Evolutionary conservation across 2,329 filamentous ascomycete species (phyloP), one percentile per base, ranked within the genome.

Genomic region (Aspergillus glaucus): DNA sequence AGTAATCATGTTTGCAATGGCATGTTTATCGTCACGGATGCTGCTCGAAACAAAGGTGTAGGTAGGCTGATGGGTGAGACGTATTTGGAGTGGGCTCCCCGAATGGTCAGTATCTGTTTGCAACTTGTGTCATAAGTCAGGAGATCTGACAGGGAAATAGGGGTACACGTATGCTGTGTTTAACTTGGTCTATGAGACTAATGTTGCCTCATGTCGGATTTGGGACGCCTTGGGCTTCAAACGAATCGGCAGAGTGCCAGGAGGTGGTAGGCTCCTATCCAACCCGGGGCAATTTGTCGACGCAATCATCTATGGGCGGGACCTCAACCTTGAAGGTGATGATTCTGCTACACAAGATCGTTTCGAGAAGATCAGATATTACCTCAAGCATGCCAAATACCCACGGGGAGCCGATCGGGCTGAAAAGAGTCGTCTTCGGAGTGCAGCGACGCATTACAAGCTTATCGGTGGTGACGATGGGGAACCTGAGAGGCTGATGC

Each of bases 311-410:
- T 88, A 86, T 70, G 90, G 90, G 5, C 73, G 81, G 21, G 80
- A 83, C 49, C 64, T 78, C 21, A 77, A 73, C 53, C 71, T 75
- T 34, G 85, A 88, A 61, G 80, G 79, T 60, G 88, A 93, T 65
- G 88, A 93, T 67, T 85, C 88, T 66, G 86, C 92, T 61, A 91
- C 86, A 69, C 91, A 96, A 76, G 91, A 96, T 74, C 88, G 93
- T 59, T 97, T 97, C 76, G 92, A 96, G 77, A 96, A 96, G 78
- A 97, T 97, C 67, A 87, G 91, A 64, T 97, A 88, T 76, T 97
- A 97, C 72, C 83, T 97, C 64, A 94, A 95, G 72, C 89, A 91
- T 68, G 86, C 86, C 64, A 89, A 91, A 69, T 97, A 98, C 69
- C 93, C 93, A 51, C 85, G 86, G 61, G 92, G 91, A 54, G 91